Evolutionary conservation across 108 stramenopile species (phyloP), one percentile per base, ranked within the genome.

Genomic region (Asterionellopsis glacialis): DNA sequence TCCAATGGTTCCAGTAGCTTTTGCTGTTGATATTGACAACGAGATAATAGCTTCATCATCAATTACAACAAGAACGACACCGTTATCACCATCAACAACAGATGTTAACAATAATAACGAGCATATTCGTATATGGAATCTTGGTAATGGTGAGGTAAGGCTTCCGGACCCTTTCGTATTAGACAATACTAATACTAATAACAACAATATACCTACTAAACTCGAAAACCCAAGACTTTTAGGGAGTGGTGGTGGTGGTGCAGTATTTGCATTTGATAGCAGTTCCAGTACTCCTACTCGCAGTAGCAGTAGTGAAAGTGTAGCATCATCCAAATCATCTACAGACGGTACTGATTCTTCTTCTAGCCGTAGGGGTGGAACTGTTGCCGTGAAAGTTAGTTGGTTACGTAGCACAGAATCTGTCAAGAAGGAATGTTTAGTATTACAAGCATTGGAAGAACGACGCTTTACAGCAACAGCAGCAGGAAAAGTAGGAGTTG

Each of bases 361-460:
- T 7, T 5, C 21, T 33, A 6, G 33, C 33, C 2, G 6, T 6
- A 33, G 6, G 6, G 33, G 6, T 5, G 33, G 33, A 2, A 5
- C 2, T 27, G 41, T 85, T 1, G 67, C 74, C 18, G 60, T 88
- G 61, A 88, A 88, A 61, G 70, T 84, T 11, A 88, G 87, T 61
- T 88, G 87, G 87, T 59, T 59, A 27, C 45, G 67, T 23, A 88
- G 81, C 55, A 54, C 73, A 16, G 45, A 65, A 24, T 76, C 74
- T 39, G 83, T 88, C n/a, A 54, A 72, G 58, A 74, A 73, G 16
- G 83, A 88, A 78, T 88, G 87, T 65, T 33, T 49, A 13, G 70
- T 73, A 6, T 54, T 88, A 18, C 59, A 65, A 49, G 43, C 40
- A 15, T 51, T 84, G 55, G 76, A 78, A 50, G 40, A 64, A 5